phyloP scores from a whole-genome alignment of 1,284 basidiomycete species.

The Ceratobasidium sp. region DNA sequence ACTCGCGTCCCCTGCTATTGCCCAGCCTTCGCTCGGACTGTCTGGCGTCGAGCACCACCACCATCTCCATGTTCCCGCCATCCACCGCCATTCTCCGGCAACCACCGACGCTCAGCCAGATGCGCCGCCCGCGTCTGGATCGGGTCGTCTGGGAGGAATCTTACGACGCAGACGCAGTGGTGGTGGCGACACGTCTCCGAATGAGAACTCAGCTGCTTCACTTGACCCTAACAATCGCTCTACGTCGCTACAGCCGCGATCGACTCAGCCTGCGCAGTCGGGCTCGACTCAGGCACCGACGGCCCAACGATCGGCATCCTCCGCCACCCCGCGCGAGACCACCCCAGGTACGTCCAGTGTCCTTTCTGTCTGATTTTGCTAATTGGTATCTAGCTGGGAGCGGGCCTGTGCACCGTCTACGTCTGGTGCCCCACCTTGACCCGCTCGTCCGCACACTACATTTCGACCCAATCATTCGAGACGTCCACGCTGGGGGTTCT shows the following conservation, averaged over 20 bases:
- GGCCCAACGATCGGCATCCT: conserved; percentile 7
- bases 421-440: conserved; percentile 95
- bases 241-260: background rate
- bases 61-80: conserved; percentile 33
- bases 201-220: background rate
- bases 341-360: conserved; percentile 5
- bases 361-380: background rate
- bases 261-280: conserved; percentile 2
- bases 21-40: conserved; percentile 6
- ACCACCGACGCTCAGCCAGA: background rate
- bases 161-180: conserved; percentile 32
- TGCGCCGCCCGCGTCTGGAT: background rate
- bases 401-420: conserved; percentile 62
- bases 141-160: conserved; percentile 32
- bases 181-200: conserved; percentile 27
- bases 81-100: conserved; percentile 28
- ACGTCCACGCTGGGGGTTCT: conserved; percentile 76
- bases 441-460: conserved; percentile 83
- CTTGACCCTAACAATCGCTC: background rate
- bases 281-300: background rate
- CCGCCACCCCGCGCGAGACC: background rate
- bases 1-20: background rate
- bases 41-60: conserved; percentile 22
- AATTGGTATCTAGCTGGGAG: conserved; percentile 3
- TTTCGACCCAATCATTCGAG: conserved; percentile 93